Conservation (phyloP, 2,329 filamentous ascomycete genomes). For the Tolypocladium cylindrosporum region DNA sequence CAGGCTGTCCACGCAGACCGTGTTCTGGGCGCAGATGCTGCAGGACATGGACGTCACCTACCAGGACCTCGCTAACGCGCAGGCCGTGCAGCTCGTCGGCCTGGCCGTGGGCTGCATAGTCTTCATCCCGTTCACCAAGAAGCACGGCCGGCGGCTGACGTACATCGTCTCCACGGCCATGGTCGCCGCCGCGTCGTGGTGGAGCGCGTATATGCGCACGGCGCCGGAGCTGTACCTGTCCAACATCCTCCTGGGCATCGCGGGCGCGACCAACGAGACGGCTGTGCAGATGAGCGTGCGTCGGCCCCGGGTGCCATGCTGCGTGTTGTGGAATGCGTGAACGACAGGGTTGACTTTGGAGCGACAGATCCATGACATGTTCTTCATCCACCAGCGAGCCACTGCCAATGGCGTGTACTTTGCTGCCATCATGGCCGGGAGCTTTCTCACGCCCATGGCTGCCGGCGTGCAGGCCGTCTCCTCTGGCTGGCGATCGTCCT, state of each 20-base stretch:
- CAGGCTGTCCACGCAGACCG: conserved; percentile 1
- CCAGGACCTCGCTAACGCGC: conserved; percentile 13
- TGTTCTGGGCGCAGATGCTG: conserved; percentile 11
- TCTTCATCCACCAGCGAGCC: conserved; percentile 21
- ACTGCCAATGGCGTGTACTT: conserved; percentile 21
- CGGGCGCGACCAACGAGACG: conserved; percentile 28
- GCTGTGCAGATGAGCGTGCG: conserved; percentile 26
- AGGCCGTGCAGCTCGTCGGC: conserved; percentile 19
- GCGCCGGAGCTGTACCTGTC: conserved; percentile 14
- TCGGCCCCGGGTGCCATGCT: not conserved
- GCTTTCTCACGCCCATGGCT: conserved; percentile 19
- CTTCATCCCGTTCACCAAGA: conserved; percentile 23
- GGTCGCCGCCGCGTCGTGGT: conserved; percentile 13
- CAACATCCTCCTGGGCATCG: conserved; percentile 19
- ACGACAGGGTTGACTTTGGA: not conserved
- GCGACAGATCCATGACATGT: conserved; percentile 13
- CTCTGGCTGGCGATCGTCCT: conserved; percentile 16
- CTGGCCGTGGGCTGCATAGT: conserved; percentile 22
- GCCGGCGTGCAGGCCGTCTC: conserved; percentile 13
- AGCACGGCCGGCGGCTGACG: conserved; percentile 21
- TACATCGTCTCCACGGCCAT: conserved; percentile 16
- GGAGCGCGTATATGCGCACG: conserved; percentile 11
- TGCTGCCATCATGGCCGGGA: conserved; percentile 18
- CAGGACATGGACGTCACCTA: conserved; percentile 16
- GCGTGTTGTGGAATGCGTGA: not conserved